Conservation (phyloP, 2,329 filamentous ascomycete species). For the Rutstroemia sp. region DNA sequence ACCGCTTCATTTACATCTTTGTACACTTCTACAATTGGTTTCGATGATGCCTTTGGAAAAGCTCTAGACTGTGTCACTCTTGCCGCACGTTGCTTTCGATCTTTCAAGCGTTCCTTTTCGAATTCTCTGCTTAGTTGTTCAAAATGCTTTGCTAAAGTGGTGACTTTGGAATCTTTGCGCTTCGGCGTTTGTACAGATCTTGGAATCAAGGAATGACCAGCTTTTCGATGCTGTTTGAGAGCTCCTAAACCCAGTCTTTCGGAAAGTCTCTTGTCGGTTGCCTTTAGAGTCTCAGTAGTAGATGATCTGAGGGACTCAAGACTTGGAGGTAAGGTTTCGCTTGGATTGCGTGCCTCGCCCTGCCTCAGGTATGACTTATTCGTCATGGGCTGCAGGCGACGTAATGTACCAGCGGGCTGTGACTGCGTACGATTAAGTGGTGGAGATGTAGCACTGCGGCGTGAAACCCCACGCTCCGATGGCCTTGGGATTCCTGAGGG, state of each 20-base stretch:
- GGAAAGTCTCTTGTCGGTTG: slow-evolving; percentile 61
- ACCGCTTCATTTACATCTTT: slow-evolving; percentile 90
- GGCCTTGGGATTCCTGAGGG: slow-evolving; percentile 28
- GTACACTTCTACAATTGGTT: slow-evolving; percentile 93
- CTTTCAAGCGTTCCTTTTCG: slow-evolving; percentile 74
- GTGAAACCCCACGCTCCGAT: slow-evolving; percentile 21
- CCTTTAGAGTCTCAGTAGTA: slow-evolving; percentile 23
- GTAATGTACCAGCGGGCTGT: slow-evolving; percentile 28
- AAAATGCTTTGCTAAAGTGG: slow-evolving; percentile 88
- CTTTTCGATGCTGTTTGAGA: slow-evolving; percentile 53
- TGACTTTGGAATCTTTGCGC: slow-evolving; percentile 70
- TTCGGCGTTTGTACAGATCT: slow-evolving; percentile 64
- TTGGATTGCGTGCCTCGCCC: slow-evolving; percentile 14
- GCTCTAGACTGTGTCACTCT: slow-evolving; percentile 69
- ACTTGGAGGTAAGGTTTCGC: slow-evolving; percentile 13
- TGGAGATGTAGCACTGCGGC: slow-evolving; percentile 25
- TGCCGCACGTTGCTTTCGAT: slow-evolving; percentile 73
- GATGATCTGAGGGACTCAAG: slow-evolving; percentile 22
- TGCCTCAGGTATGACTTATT: slow-evolving; percentile 19
- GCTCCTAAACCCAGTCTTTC: slow-evolving; percentile 62
- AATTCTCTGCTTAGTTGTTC: slow-evolving; percentile 96
- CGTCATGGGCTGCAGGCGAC: slow-evolving; percentile 18
- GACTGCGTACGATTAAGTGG: slow-evolving; percentile 29
- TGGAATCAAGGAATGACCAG: slow-evolving; percentile 71
- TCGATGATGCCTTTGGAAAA: slow-evolving; percentile 86